Evolutionary conservation across 2,329 filamentous ascomycete species (phyloP), one percentile per base, ranked within the genome.

Genomic region (Aspergillus sp.): DNA sequence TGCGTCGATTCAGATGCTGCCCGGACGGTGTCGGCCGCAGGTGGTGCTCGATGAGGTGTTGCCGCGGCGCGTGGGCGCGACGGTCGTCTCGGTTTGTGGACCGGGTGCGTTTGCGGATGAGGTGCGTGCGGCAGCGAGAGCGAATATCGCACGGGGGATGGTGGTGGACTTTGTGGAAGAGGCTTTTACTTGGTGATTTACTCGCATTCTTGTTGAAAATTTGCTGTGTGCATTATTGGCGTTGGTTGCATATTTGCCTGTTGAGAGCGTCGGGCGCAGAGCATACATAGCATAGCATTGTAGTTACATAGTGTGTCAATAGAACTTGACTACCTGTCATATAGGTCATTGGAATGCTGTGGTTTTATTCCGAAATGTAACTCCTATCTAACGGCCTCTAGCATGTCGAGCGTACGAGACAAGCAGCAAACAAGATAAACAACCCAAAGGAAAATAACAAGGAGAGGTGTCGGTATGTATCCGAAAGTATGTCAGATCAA

Each of bases 161-260:
- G 73, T 74, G 46, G 69, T 87, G 7, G 83, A 86, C 69, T 86
- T 86, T 68, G 76, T 83, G 17, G 84, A 87, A 65, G 84, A 87
- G 71, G 81, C 81, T 36, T 87, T 87, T 69, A 86, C 83, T 1
- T 86, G 84, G 74, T 86, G 66, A 58, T 3, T n/a, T n/a, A n/a
- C n/a, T n/a, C n/a, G n/a, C n/a, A n/a, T 29, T 38, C 34, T 23
- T 13, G 16, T 42, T 21, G 40, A 13, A 5, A 16, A 5, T 17
- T 41, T 16, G 32, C 5, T 9, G 32, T 14, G 34, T 38, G 34
- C 34, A n/a, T 38, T 38, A 17, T 17, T 38, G 34, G 14, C 14
- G 14, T 17, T n/a, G 34, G 34, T 38, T 38, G 5, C 34, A 38
- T 17, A 6, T 38, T 38, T 38, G 7, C 10, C 4, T 34, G 34